Conservation (phyloP, 148 eudicot genomes). For the Salicornia ramosissima region DNA sequence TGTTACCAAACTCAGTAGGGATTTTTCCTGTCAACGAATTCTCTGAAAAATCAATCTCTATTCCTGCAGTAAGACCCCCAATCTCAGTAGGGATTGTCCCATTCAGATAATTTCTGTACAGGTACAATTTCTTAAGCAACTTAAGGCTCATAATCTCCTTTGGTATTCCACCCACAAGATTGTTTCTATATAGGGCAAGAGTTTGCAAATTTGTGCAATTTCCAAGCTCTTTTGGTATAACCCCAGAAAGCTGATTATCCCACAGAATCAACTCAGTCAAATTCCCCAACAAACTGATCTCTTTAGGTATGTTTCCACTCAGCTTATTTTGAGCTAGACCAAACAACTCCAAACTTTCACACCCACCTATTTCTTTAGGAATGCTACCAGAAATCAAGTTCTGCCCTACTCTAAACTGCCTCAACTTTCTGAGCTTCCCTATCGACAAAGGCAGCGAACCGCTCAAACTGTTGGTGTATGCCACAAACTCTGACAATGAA, state of each 20-base stretch:
- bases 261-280: slow-evolving; percentile 66
- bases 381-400: slow-evolving; percentile 37
- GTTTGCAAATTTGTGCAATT: slow-evolving; percentile 56
- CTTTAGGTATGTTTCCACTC: slow-evolving; percentile 33
- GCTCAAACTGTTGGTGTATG: slow-evolving; percentile 26
- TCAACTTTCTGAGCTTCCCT: slow-evolving; percentile 36
- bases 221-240: slow-evolving; percentile 59
- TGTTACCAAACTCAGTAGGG: slow-evolving; percentile 32
- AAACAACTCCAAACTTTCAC: slow-evolving; percentile 29
- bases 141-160: slow-evolving; percentile 52
- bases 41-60: slow-evolving; percentile 33
- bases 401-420: slow-evolving; percentile 27
- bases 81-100: slow-evolving; percentile 52
- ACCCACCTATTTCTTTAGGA: slow-evolving; percentile 34
- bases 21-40: slow-evolving; percentile 35
- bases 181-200: slow-evolving; percentile 75
- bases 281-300: slow-evolving; percentile 31
- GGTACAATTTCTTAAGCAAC: slow-evolving; percentile 40
- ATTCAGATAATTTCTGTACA: slow-evolving; percentile 62
- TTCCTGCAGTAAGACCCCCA: slow-evolving; percentile 22
- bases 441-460: slow-evolving; percentile 34
- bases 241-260: slow-evolving; percentile 63
- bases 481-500: slow-evolving; percentile 28
- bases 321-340: slow-evolving; percentile 35
- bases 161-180: slow-evolving; percentile 68